phyloP scores from a whole-genome alignment of 768 basidiomycete genomes.

The Boletus edulis region DNA sequence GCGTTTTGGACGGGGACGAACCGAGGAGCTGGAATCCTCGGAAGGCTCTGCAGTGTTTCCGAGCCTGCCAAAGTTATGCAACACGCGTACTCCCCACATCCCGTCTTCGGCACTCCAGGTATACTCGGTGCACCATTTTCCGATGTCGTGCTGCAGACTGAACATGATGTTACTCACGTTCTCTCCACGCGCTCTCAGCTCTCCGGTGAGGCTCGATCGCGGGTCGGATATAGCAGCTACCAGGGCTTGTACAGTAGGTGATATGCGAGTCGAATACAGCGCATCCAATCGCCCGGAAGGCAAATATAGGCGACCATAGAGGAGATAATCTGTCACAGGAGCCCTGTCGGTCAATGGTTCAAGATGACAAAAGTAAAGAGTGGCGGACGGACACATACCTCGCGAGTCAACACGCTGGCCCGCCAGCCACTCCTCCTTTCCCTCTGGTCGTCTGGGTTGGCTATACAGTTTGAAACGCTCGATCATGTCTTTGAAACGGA shows the following conservation, averaged over 20 bases:
- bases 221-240: conserved; percentile 87
- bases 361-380: conserved; percentile 1
- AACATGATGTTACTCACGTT: conserved; percentile 73
- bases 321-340: conserved; percentile 70
- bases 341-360: conserved; percentile 21
- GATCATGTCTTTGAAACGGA: conserved; percentile 84
- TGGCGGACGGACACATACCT: conserved; percentile 46
- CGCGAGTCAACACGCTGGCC: conserved; percentile 75
- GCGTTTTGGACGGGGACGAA: conserved; percentile 54
- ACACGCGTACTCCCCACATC: conserved; percentile 85
- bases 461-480: conserved; percentile 86
- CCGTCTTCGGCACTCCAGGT: conserved; percentile 92
- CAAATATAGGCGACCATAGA: conserved; percentile 90
- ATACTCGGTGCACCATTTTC: conserved; percentile 91
- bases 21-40: conserved; percentile 29
- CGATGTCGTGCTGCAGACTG: conserved; percentile 88
- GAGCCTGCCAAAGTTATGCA: conserved; percentile 89
- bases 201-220: conserved; percentile 43
- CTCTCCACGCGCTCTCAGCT: conserved; percentile 40
- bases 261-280: conserved; percentile 78
- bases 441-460: conserved; percentile 76
- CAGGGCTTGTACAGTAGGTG: conserved; percentile 75
- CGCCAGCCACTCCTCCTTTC: conserved; percentile 76
- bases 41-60: conserved; percentile 38
- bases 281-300: conserved; percentile 89